Conservation (phyloP, 2,329 filamentous ascomycete genomes). For the Cryphonectria japonica region DNA sequence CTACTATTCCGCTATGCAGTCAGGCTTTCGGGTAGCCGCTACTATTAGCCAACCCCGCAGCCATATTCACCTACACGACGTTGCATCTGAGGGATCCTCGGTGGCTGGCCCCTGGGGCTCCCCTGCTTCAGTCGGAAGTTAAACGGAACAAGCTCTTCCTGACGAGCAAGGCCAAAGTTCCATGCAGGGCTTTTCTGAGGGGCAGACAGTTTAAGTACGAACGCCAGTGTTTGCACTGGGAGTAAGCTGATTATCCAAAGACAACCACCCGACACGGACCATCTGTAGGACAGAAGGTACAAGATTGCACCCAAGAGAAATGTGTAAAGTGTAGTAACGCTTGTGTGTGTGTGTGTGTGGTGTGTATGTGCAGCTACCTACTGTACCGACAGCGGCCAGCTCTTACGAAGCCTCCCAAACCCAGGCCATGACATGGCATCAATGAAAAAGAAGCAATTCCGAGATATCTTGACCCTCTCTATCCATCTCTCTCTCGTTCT, state of each 20-base stretch:
- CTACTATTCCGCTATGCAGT: not conserved
- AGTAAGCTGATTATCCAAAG: not conserved
- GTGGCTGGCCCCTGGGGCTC: not conserved
- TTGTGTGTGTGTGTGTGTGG: slow-evolving; percentile 1
- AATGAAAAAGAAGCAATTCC: slow-evolving; percentile 4
- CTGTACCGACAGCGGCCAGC: slow-evolving; percentile 4
- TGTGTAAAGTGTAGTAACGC: not conserved
- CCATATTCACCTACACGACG: not conserved
- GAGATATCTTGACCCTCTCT: not conserved
- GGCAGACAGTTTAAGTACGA: not conserved
- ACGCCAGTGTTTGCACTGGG: too few species aligned
- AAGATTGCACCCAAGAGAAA: not conserved
- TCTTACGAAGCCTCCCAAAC: not conserved
- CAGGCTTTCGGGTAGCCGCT: not conserved
- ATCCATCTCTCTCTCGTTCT: not conserved
- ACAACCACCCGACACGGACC: not conserved
- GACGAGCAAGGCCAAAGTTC: not conserved
- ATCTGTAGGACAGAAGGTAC: not conserved
- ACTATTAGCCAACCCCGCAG: not conserved
- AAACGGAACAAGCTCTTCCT: not conserved
- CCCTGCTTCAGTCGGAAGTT: not conserved
- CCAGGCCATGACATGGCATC: slow-evolving; percentile 8
- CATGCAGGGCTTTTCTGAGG: not conserved
- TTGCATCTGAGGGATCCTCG: not conserved
- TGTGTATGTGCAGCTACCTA: slow-evolving; percentile 5